Conservation (phyloP, 225 moss, liverwort and hornwort genomes). For the Sphagnum tenellum region DNA sequence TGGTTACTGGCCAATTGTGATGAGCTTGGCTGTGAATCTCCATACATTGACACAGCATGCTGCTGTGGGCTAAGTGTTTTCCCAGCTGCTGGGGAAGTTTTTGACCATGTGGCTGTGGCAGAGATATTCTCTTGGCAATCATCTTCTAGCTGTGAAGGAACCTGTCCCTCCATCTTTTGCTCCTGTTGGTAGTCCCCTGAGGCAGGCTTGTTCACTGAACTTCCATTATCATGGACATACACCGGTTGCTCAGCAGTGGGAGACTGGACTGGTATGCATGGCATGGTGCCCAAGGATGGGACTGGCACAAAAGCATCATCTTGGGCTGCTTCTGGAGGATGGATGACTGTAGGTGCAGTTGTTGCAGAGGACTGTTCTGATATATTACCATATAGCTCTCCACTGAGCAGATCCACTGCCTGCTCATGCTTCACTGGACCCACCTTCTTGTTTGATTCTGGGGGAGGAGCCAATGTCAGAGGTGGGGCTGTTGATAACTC, state of each 20-base stretch:
- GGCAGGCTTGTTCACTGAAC: slow-evolving; percentile 11
- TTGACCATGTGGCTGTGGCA: slow-evolving; percentile 34
- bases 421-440: slow-evolving; percentile 20
- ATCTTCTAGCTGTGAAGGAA: not conserved
- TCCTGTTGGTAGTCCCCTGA: slow-evolving; percentile 7
- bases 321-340: not conserved
- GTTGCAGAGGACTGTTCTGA: slow-evolving; percentile 18
- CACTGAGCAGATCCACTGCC: slow-evolving; percentile 74
- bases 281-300: slow-evolving; percentile 34
- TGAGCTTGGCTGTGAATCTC: slow-evolving; percentile 13
- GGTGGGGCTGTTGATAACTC: slow-evolving; percentile 8
- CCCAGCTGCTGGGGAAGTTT: slow-evolving; percentile 10
- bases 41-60: slow-evolving; percentile 28
- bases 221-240: not conserved
- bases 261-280: slow-evolving; percentile 11
- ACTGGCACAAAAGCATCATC: slow-evolving; percentile 67
- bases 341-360: slow-evolving; percentile 25
- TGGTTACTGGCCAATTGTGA: not conserved
- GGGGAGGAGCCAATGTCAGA: slow-evolving; percentile 58
- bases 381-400: slow-evolving; percentile 38
- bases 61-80: slow-evolving; percentile 16
- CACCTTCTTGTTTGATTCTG: slow-evolving; percentile 40
- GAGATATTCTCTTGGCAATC: slow-evolving; percentile 19
- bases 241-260: slow-evolving; percentile 10
- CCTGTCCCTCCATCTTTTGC: slow-evolving; percentile 21